A percentile compares a stretch with the other conserved stretches of the same genome.
phyloP scores from a whole-genome alignment of 192 early-diverging fungal genomes.

The Entomortierella parvispora region DNA sequence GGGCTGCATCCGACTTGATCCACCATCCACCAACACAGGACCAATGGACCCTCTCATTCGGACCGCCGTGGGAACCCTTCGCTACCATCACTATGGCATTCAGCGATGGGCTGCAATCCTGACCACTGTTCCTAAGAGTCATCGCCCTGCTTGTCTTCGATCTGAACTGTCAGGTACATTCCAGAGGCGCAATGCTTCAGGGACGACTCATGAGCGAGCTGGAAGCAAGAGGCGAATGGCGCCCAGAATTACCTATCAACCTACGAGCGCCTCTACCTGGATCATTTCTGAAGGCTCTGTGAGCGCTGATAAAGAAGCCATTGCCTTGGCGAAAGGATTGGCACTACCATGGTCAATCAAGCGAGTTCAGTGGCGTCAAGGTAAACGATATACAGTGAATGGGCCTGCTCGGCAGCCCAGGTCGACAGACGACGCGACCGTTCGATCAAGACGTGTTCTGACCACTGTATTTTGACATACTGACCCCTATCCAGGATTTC shows the following conservation, averaged over 20 bases:
- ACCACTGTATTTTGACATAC: neutral
- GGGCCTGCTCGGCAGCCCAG: too few relatives aligned
- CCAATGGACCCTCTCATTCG: too few relatives aligned
- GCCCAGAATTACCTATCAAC: conserved; percentile 15
- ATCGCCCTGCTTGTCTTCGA: neutral
- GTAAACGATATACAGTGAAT: too few relatives aligned
- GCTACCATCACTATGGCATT: too few relatives aligned
- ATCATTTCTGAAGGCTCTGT: conserved; percentile 43
- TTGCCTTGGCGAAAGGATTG: conserved; percentile 29
- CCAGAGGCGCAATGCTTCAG: conserved; percentile 8
- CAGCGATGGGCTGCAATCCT: neutral
- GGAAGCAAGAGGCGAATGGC: neutral
- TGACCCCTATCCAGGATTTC: conserved; percentile 8
- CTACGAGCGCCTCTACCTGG: conserved; percentile 31
- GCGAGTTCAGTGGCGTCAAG: conserved; percentile 44
- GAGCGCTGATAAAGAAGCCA: conserved; percentile 43
- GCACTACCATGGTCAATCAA: conserved; percentile 37
- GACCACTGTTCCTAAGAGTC: neutral
- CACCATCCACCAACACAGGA: too few relatives aligned
- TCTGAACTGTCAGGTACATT: neutral
- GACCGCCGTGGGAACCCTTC: too few relatives aligned
- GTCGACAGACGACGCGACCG: too few relatives aligned
- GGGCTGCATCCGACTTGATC: too few relatives aligned
- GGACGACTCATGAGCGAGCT: conserved; percentile 21
- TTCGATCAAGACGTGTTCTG: too few relatives aligned